Evolutionary conservation across 805 yeast genomes (phyloP), one percentile per base, ranked within the genome.

Genomic region (Debaryomyces tyrocola): DNA sequence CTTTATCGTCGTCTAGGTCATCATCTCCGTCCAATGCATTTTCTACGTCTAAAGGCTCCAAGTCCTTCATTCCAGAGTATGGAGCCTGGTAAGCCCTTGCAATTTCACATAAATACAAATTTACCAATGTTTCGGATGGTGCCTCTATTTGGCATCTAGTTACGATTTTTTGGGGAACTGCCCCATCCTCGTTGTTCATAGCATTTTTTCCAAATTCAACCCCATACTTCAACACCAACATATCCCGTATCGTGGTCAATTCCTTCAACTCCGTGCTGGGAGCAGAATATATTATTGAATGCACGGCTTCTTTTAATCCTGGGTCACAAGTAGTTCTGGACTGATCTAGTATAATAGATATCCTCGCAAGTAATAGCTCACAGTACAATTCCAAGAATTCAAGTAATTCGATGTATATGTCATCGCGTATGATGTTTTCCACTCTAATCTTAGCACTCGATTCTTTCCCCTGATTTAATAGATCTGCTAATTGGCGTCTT

Each of bases 371-470:
- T 17, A 88, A 62, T 4, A 90, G 69, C 64, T 90, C 96, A 58
- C 96, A 85, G 61, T 88, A 88, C 15, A 90, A 69, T 64, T 90
- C 96, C 40, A 90, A 64, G 39, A 80, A 79, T 62, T 90, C 96
- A 44, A 90, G 68, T 20, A 90, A 69, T 66, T 90, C 96, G 18
- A 87, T 79, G 57, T 84, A 80, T 28, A 87, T 80, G 59, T 90
- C 97, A 54, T 88, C 92, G 31, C 91, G 76, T 28, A 90, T 87
- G 46, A 90, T 80, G 55, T 87, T 86, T 61, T 90, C 97, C 3
- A 88, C 92, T 41, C 96, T 67, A 46, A 89, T 89, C 46, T 78
- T 78, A 9, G 96, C 96, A 55, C 90, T 87, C 42, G 85, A 83
- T 51, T 88, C 91, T 58, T 87, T 89, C 6, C 89, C 90, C 37